Evolutionary conservation across 495 filamentous ascomycete genomes (phyloP), one percentile per base, ranked within the genome.

Genomic region (Podospora didyma): DNA sequence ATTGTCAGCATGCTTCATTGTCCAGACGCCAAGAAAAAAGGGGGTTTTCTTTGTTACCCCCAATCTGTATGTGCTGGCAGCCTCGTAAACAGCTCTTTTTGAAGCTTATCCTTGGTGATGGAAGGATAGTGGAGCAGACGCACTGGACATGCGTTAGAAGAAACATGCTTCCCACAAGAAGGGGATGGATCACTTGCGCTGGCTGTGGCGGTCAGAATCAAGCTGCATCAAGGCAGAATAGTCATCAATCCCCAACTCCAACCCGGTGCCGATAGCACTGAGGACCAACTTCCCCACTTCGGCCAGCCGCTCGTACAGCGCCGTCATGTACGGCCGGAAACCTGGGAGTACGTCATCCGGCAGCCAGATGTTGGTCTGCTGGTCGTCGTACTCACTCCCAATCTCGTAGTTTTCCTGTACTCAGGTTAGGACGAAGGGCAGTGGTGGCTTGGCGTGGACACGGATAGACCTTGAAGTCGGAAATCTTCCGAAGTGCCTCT

Each of bases 311-410:
- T 75, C 74, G 67, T 84, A 85, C 62, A 85, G 79, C 22, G 63
- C 56, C 2, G 53, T 74, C 77, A 82, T 80, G 57, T 83, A 85
- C 7, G 51, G 56, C 14, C 76, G 72, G 61, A 88, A 87, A 5
- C 76, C 79, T 0, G 83, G 82, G 2, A 89, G 72, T 2, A 67
- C 62, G 11, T 75, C 65, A 17, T 86, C 79, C 2, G 82, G 81
- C 2, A 84, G 69, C 85, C 85, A 89, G 58, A 87, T 81, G 52
- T 89, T 89, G 9, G 80, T 78, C 52, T 86, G 81, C 11, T 67
- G 61, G 11, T 64, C 54, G 53, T 88, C 79, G 0, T 76, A 53
- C 26, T 84, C 77, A 60, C 80, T 85, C 7, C 86, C 86, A 51
- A 83, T 83, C 46, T 88, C 86, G 57, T 82, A 89, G 55, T 77